Evolutionary conservation across 805 yeast genomes (phyloP), one percentile per base, ranked within the genome.

Genomic region (Candida incommunis): DNA sequence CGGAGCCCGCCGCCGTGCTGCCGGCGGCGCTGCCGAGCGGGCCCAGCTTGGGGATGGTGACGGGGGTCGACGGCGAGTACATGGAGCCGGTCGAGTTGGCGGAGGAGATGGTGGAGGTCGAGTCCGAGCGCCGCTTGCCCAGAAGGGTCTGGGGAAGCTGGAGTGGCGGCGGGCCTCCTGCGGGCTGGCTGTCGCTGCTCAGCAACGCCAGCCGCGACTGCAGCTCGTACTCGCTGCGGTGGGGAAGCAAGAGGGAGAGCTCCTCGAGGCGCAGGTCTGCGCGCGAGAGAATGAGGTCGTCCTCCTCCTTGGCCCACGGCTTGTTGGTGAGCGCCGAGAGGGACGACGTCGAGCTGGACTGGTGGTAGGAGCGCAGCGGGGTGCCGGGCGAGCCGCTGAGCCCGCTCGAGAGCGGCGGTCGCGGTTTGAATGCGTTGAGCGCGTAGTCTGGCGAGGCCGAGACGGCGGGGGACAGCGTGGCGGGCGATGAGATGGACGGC

Each of bases 181-280:
- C 11, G 37, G 37, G 18, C 37, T 31, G 37, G 37, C 18, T 11
- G 18, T 31, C 18, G 20, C 18, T 7, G 11, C 13, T 7, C 13
- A 31, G 37, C 9, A 18, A 5, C 7, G 41, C 45, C 21, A 82
- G 73, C 49, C 92, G 68, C 31, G 71, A 61, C 68, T 74, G 69
- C 40, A 86, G 86, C 52, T 84, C 92, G n/a, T 68, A 68, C 57
- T 82, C 87, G 0, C 92, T 70, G 50, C 85, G 73, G 46, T 71
- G 72, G 15, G 92, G 90, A 40, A 86, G 65, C 44, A 86, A 62
- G 26, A 85, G 78, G 15, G 81, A 71, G 31, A 86, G 65, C 61
- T 86, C 95, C 16, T 80, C 81, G 54, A 81, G 70, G 26, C 81
- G 72, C 35, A 86, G 63, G 45, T 80, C 80, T 51, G 77, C 65